Evolutionary conservation across 2,329 filamentous ascomycete species (phyloP).

Genomic region (Akanthomyces lecanii): DNA sequence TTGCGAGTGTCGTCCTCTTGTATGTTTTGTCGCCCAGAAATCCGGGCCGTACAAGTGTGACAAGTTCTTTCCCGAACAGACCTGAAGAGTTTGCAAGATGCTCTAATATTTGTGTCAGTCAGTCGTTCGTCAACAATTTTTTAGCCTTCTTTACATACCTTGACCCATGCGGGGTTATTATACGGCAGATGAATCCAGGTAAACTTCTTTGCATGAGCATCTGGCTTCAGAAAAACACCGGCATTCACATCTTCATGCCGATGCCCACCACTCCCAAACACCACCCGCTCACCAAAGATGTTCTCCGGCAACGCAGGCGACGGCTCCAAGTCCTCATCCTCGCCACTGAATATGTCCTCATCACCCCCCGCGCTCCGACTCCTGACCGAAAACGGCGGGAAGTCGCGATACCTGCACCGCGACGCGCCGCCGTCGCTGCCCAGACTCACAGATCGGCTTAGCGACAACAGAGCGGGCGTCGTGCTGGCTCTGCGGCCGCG

Average conservation of each 20-base stretch:
- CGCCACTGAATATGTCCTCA: constrained; percentile 19
- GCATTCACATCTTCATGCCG: constrained; percentile 23
- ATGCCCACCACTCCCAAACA: not conserved
- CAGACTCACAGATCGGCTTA: constrained; percentile 34
- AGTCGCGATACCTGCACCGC: constrained; percentile 31
- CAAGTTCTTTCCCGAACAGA: constrained; percentile 34
- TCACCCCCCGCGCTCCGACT: constrained; percentile 30
- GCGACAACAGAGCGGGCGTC: constrained; percentile 19
- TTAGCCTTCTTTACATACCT: constrained; percentile 33
- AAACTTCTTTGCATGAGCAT: constrained; percentile 42
- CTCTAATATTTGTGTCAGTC: constrained; percentile 26
- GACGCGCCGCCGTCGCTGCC: constrained; percentile 28
- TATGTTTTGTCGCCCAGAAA: constrained; percentile 46
- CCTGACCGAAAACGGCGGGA: constrained; percentile 34
- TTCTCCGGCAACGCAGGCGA: constrained; percentile 33
- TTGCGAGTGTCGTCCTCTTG: constrained; percentile 45
- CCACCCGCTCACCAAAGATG: constrained; percentile 26
- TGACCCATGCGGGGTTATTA: constrained; percentile 56
- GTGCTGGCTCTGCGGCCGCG: constrained; percentile 22
- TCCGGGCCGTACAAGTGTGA: constrained; percentile 41
- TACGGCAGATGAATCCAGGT: constrained; percentile 56
- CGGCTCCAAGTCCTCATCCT: constrained; percentile 22
- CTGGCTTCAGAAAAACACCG: constrained; percentile 30
- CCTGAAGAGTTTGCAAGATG: constrained; percentile 42
- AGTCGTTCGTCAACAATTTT: constrained; percentile 21